Evolutionary conservation across 2,329 filamentous ascomycete species (phyloP), one percentile per base, ranked within the genome.

Genomic region (Arthrobotrys musiformis): DNA sequence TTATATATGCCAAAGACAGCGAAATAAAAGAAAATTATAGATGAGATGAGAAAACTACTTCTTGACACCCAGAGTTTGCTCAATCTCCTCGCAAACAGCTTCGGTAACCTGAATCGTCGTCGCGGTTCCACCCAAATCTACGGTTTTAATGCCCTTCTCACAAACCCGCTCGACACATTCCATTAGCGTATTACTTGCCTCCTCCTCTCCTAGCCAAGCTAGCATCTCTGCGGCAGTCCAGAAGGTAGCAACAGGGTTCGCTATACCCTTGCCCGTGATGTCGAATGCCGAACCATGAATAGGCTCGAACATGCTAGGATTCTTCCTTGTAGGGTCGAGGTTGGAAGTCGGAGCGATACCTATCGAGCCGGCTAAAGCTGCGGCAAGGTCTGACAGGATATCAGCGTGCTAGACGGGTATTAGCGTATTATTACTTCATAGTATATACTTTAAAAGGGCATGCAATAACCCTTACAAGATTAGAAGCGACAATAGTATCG

Each of bases 201-300:
- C 84, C 22, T 86, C 84, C 79, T 89, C 86, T 0, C 88, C 87
- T 0, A 89, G 82, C 88, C 88, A 89, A 9, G 83, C 83, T 28
- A 97, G 88, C 91, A 99, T 93, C 93, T 98, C 97, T 82, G 93
- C 93, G 8, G 97, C 88, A 8, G 93, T 88, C 97, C 56, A 98
- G 89, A 98, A 93, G 66, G 93, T 94, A 62, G 94, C 94, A 76
- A 98, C 87, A 40, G 94, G 94, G 87, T 96, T 97, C 82, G 97
- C 93, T 80, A 97, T 91, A 76, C 80, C 79, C 75, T 96, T 89
- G 79, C 94, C 94, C 1, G 92, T 93, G 81, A 98, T 98, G 82
- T 98, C 94, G 28, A 94, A 94, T n/a, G 94, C 94, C 54, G 92
- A 80, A 93, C 93, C 94, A 84, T 99, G 94, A 81, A 99, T 97